These are phyloP conservation scores for Verticillium nubilum DNA, from an alignment of 2,329 filamentous ascomycete genomes.

Conservation along the genomic window DNA sequence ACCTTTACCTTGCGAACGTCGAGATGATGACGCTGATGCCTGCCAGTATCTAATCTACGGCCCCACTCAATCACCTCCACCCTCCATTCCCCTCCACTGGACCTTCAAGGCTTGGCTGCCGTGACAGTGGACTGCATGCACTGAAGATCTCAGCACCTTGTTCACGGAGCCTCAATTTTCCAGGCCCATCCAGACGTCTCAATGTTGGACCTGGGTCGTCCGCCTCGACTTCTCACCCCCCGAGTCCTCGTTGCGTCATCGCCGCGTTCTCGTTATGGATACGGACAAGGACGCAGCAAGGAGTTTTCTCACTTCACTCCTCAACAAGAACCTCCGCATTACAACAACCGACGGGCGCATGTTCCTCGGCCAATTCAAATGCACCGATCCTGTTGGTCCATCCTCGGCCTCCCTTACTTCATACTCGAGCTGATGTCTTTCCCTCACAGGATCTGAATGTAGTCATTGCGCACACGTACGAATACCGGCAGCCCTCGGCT, in stretches of 20 bases:
- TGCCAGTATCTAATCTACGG: neutral
- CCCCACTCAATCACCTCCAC: constrained; percentile 3
- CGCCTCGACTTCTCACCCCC: neutral
- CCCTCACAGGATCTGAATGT: constrained; percentile 71
- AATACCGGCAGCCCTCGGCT: constrained; percentile 73
- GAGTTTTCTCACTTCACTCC: constrained; percentile 56
- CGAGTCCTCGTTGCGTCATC: constrained; percentile 1
- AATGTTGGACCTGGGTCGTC: neutral
- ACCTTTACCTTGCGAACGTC: neutral
- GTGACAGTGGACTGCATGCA: neutral
- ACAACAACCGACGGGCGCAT: constrained; percentile 78
- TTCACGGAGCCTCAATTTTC: neutral
- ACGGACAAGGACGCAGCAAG: constrained; percentile 50
- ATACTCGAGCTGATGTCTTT: neutral
- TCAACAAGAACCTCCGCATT: constrained; percentile 75
- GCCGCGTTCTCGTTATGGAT: neutral
- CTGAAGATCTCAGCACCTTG: neutral
- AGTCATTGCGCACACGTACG: constrained; percentile 78
- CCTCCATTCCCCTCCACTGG: neutral
- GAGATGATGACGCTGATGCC: constrained; percentile 1
- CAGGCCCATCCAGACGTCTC: neutral
- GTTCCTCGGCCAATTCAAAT: constrained; percentile 89
- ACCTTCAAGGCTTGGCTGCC: neutral
- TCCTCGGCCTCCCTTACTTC: constrained; percentile 1
- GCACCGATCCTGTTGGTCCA: constrained; percentile 75